Base-by-base conservation (phyloP, 2,329 filamentous ascomycete species). In the Didymellaceae sp. region DNA sequence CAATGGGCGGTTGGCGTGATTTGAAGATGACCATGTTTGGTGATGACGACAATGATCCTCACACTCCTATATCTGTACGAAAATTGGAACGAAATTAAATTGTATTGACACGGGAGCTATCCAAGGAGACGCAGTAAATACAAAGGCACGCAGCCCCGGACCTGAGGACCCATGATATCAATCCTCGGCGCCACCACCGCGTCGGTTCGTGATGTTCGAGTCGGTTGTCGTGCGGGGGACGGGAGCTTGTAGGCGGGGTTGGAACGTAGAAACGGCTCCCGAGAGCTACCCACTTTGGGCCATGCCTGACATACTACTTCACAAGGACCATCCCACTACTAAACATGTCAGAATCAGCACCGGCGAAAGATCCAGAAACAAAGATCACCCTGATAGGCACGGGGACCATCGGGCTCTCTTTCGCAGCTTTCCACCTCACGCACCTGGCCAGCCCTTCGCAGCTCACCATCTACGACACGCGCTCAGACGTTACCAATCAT, bases 321-420 rank as follows among this genome's bases (percentile, higher is more conserved):
- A 22, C 37, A 50, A 18, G 18, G 33, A 32, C 39, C 32, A 31
- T 25, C 31, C 40, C n/a, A 13, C 11, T 6, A 28, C 30, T n/a
- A 31, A 49, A 26, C 38, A 60, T 60, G 57, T 48, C 45, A 18
- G 20, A 31, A 17, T 7, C 22, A 26, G 2, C 26, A 28, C 11
- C 14, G 30, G 48, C 51, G 5, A 30, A 42, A 6, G 42, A 53
- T 5, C 39, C 32, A 16, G 52, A 63, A 3, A 51, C 65, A 5
- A 59, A 52, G 6, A 75, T 79, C 38, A 73, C 75, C 13, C 58
- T 79, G 17, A 70, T 80, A 26, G 77, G 77, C 35, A 69, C 74
- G 58, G 77, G 77, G 34, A 80, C 77, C 3, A 84, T 84, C 33
- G 81, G 82, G 25, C 75, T 83, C 34, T 82, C 80, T 17, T 83